These are phyloP conservation scores for Saccharomycopsis schoenii DNA, from an alignment of 805 yeast genomes.

Conservation along the genomic window DNA sequence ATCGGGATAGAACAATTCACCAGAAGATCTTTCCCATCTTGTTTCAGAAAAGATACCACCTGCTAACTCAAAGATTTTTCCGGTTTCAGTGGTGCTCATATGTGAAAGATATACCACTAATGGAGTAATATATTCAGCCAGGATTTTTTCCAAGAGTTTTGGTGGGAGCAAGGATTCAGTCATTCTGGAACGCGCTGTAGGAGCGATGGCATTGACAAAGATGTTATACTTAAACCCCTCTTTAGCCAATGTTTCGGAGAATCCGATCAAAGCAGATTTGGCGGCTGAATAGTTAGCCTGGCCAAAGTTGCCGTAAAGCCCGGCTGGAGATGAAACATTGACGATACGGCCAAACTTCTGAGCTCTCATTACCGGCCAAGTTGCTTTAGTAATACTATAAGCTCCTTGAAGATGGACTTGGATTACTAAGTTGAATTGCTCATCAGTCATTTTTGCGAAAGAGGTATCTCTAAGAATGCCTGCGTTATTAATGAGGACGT, in stretches of 20 bases:
- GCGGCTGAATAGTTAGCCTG: slow-evolving; percentile 95
- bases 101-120: slow-evolving; percentile 74
- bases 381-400: slow-evolving; percentile 72
- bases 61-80: slow-evolving; percentile 83
- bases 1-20: slow-evolving; percentile 75
- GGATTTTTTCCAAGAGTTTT: slow-evolving; percentile 65
- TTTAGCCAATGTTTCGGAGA: slow-evolving; percentile 89
- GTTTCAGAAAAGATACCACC: slow-evolving; percentile 90
- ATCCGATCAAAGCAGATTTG: slow-evolving; percentile 79
- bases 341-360: slow-evolving; percentile 84
- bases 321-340: slow-evolving; percentile 97
- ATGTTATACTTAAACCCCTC: slow-evolving; percentile 86
- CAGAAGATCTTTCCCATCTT: slow-evolving; percentile 90
- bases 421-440: slow-evolving; percentile 69
- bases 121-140: slow-evolving; percentile 89
- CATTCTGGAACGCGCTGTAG: slow-evolving; percentile 93
- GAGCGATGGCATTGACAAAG: slow-evolving; percentile 79
- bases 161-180: slow-evolving; percentile 85
- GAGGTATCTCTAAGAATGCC: slow-evolving; percentile 87
- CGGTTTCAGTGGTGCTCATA: slow-evolving; percentile 47
- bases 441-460: slow-evolving; percentile 75
- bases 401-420: slow-evolving; percentile 90
- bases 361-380: slow-evolving; percentile 82
- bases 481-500: slow-evolving; percentile 85
- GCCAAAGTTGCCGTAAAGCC: slow-evolving; percentile 93